Percentiles rank a stretch among this genome's conserved stretches.
Evolutionary conservation across 208 protist species (phyloP).

Genomic region (Wallacemonas sp.): DNA sequence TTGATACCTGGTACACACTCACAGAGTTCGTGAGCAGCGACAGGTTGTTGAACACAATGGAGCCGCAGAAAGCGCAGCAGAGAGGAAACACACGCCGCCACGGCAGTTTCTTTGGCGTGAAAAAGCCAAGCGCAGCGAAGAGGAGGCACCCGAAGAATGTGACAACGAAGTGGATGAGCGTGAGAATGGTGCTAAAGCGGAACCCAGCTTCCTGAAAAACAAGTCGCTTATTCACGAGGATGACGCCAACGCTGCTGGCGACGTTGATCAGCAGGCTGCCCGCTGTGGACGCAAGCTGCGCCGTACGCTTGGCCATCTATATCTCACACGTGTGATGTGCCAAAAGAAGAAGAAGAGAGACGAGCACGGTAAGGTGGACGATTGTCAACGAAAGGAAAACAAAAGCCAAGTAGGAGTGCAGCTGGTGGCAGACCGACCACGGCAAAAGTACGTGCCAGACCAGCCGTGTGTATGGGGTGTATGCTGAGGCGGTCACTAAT

Average conservation of each 20-base stretch:
- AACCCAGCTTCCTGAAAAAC: slow-evolving; percentile 61
- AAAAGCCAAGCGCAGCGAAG: slow-evolving; percentile 36
- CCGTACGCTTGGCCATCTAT: neutral
- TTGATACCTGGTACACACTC: slow-evolving; percentile 83
- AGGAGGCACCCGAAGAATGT: slow-evolving; percentile 63
- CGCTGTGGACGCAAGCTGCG: neutral
- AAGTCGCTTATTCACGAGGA: slow-evolving; percentile 72
- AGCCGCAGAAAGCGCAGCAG: slow-evolving; percentile 75
- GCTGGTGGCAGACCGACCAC: no score
- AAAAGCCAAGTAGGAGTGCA: no score
- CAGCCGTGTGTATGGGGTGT: no score
- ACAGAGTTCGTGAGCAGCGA: slow-evolving; percentile 83
- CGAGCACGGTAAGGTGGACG: no score
- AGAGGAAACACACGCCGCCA: slow-evolving; percentile 55
- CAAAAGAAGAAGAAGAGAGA: no score
- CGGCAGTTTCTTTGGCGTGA: slow-evolving; percentile 36
- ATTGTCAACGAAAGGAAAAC: no score
- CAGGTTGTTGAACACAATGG: slow-evolving; percentile 88
- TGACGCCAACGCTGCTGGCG: slow-evolving; percentile 65
- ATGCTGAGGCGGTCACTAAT: no score
- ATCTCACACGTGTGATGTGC: no score
- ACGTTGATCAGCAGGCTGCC: slow-evolving; percentile 68
- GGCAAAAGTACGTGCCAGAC: no score
- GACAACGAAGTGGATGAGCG: slow-evolving; percentile 71
- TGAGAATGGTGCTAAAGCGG: slow-evolving; percentile 62